Evolutionary conservation across 257 asterid species (phyloP).

Genomic region (Forsythia suspensa): DNA sequence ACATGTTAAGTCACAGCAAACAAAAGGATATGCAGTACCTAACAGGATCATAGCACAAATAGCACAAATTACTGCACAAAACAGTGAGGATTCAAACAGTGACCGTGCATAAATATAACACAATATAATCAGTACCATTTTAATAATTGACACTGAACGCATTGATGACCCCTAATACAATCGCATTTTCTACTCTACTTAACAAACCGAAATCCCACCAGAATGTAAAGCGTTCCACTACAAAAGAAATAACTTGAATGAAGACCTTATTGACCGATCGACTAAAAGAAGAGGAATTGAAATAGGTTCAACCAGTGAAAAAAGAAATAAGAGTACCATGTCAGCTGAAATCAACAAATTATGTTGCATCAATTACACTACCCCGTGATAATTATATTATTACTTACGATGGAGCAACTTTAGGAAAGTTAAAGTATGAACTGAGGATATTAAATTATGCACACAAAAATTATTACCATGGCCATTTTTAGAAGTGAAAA

Average conservation of each 20-base stretch:
- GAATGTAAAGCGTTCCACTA: no score
- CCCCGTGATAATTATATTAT: not conserved
- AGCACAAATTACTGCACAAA: not conserved
- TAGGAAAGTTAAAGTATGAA: not conserved
- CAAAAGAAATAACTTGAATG: not conserved
- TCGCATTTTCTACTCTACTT: not conserved
- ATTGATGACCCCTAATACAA: not conserved
- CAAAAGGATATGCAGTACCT: not conserved
- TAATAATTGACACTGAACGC: not conserved
- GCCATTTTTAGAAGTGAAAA: not conserved
- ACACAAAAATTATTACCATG: not conserved
- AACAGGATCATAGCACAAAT: not conserved
- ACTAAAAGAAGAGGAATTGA: not conserved
- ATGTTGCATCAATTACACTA: not conserved
- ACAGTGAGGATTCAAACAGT: slow-evolving; percentile 10
- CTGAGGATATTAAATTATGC: no score
- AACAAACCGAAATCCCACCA: not conserved
- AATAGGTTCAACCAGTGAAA: not conserved
- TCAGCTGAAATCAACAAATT: not conserved
- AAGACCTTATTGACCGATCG: not conserved
- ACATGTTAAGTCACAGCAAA: not conserved
- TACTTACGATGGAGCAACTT: not conserved
- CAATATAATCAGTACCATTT: not conserved
- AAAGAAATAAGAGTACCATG: not conserved
- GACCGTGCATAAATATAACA: not conserved